Percentiles rank a stretch among this genome's conserved stretches.
phyloP scores from a whole-genome alignment of 148 eudicot species.

The Rhododendron kiyosumense region DNA sequence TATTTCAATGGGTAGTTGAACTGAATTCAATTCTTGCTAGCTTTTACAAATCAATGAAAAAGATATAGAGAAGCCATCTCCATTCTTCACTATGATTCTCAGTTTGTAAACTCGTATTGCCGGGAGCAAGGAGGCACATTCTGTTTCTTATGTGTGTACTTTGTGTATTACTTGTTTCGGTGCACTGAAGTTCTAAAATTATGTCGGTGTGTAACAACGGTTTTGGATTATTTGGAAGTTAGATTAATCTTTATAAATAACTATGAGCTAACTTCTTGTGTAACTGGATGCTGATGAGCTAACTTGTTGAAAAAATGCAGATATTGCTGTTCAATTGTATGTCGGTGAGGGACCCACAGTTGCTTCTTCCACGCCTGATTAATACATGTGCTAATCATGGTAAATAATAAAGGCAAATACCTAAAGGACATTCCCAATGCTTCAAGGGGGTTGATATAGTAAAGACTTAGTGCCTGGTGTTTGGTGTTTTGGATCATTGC shows the following conservation, averaged over 20 bases:
- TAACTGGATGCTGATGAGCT: conserved; percentile 15
- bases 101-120: not conserved
- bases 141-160: not conserved
- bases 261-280: not conserved
- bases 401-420: conserved; percentile 19
- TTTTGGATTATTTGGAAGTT: not conserved
- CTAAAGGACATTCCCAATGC: not conserved
- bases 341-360: conserved; percentile 92
- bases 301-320: conserved; percentile 44
- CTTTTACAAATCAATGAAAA: not conserved
- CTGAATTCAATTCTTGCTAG: not conserved
- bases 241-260: not conserved
- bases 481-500: not conserved
- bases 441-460: not conserved
- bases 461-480: not conserved
- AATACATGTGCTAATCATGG: conserved; percentile 65
- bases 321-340: conserved; percentile 96
- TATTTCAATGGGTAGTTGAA: not conserved
- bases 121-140: not conserved
- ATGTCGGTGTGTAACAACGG: not conserved
- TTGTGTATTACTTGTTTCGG: not conserved
- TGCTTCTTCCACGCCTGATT: conserved; percentile 79
- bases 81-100: not conserved
- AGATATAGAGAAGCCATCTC: not conserved
- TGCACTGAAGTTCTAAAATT: not conserved